phyloP scores from a whole-genome alignment of 176 grass and related monocot genomes.

The Eremochloa ophiuroides region DNA sequence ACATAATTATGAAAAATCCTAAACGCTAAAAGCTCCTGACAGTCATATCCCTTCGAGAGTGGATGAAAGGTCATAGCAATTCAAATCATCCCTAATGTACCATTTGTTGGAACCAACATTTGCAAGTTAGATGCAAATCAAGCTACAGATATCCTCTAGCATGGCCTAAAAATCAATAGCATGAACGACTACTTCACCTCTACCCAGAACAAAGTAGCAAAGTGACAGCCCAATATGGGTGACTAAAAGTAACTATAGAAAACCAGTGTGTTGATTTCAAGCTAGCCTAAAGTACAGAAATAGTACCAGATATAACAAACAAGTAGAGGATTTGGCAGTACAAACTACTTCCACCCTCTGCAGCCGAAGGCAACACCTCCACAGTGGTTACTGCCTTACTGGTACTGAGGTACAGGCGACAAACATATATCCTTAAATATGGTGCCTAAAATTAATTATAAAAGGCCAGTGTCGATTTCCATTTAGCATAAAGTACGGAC shows the following conservation, averaged over 20 bases:
- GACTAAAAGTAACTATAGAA: not conserved
- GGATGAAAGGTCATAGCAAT: not conserved
- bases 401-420: not conserved
- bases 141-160: not conserved
- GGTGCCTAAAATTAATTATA: not conserved
- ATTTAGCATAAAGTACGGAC: conserved; percentile 2
- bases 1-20: not conserved
- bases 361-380: not conserved
- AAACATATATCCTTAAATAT: not conserved
- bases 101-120: not conserved
- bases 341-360: not conserved
- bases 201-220: not conserved
- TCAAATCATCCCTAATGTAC: not conserved
- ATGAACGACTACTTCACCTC: not conserved
- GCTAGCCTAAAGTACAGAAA: conserved; percentile 2
- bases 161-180: not conserved
- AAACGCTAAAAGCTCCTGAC: not conserved
- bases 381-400: not conserved
- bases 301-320: not conserved
- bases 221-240: not conserved
- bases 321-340: not conserved
- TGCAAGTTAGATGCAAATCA: not conserved
- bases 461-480: not conserved
- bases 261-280: not conserved
- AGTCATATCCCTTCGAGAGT: not conserved